Conservation (phyloP, 148 eudicot genomes). For the Chenopodium suecicum region DNA sequence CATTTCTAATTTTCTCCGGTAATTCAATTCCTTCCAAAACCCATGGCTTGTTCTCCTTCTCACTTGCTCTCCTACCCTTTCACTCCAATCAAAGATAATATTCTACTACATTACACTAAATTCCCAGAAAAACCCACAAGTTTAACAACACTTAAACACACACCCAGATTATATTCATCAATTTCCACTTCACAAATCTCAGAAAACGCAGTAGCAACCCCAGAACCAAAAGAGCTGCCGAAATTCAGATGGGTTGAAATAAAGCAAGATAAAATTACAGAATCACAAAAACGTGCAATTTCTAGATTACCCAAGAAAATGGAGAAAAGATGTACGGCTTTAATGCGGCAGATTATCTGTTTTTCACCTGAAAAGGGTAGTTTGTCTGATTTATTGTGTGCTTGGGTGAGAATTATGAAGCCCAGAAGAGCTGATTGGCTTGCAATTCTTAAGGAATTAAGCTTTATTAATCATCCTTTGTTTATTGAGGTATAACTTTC, state of each 20-base stretch:
- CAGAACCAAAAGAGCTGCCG: constrained; percentile 26
- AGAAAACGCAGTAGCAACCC: constrained; percentile 14
- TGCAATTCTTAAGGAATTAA: constrained; percentile 69
- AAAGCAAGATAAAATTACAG: constrained; percentile 37
- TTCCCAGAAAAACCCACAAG: constrained; percentile 22
- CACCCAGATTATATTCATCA: constrained; percentile 12
- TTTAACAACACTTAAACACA: not conserved
- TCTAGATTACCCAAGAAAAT: constrained; percentile 57
- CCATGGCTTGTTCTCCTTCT: constrained; percentile 32
- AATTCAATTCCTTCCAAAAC: not conserved
- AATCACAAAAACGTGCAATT: constrained; percentile 54
- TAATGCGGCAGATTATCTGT: constrained; percentile 79
- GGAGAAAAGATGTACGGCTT: constrained; percentile 72
- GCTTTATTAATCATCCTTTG: constrained; percentile 61
- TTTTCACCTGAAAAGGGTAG: constrained; percentile 45
- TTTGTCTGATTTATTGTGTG: constrained; percentile 48
- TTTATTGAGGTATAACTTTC: constrained; percentile 47
- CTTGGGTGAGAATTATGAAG: constrained; percentile 74
- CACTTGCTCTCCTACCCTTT: constrained; percentile 23
- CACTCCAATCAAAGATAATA: constrained; percentile 17
- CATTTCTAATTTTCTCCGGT: no score
- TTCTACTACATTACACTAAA: not conserved
- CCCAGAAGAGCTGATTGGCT: constrained; percentile 94
- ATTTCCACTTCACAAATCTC: constrained; percentile 19
- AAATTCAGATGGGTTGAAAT: constrained; percentile 57